Evolutionary conservation across 352 stramenopile species (phyloP).

Genomic region (Bremia lactucae): DNA sequence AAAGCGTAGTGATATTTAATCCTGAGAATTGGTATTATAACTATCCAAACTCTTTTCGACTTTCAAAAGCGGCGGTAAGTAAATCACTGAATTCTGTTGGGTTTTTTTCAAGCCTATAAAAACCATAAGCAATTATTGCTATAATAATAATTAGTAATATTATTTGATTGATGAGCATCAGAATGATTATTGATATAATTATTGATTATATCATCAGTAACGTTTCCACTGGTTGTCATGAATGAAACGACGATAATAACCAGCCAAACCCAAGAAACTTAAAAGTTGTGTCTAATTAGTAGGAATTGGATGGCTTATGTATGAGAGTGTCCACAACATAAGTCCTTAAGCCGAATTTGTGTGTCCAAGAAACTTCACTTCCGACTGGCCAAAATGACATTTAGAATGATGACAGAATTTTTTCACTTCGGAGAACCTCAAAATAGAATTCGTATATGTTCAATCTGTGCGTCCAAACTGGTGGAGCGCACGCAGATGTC

Average conservation of each 20-base stretch:
- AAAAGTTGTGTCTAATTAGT: neutral
- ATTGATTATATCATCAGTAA: too few species aligned
- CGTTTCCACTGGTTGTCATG: too few species aligned
- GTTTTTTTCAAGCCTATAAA: too few species aligned
- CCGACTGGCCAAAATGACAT: neutral
- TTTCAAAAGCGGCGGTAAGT: too few species aligned
- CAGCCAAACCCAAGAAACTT: slow-evolving; percentile 2
- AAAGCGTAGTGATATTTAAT: too few species aligned
- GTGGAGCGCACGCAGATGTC: slow-evolving; percentile 5
- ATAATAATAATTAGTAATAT: too few species aligned
- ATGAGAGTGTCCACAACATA: neutral
- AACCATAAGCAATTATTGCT: too few species aligned
- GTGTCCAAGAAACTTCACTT: slow-evolving; percentile 1
- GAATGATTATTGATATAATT: too few species aligned
- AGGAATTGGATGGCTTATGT: neutral
- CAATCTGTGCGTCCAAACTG: slow-evolving; percentile 1
- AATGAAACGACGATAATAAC: slow-evolving; percentile 6
- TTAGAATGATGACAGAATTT: neutral
- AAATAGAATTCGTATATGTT: neutral
- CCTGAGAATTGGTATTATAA: too few species aligned
- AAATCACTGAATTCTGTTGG: too few species aligned
- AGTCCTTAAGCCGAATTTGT: neutral
- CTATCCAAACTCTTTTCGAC: too few species aligned
- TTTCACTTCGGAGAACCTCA: neutral
- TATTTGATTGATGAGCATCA: too few species aligned